Base-by-base conservation (phyloP, 805 yeast species). In the Schwanniomyces pseudopolymorphus region DNA sequence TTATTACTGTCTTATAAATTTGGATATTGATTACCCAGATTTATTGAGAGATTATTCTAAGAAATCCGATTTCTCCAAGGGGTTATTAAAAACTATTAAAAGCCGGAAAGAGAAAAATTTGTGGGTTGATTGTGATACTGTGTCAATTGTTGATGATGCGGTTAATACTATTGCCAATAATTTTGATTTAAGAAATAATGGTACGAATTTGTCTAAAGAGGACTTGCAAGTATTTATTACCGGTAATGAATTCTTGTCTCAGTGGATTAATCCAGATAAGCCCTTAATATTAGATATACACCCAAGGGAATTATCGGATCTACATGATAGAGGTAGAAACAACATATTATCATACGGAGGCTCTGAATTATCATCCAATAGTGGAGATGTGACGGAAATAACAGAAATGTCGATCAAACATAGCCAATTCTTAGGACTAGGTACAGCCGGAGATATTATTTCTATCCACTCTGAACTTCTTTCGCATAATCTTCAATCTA, bases 371-470 rank as follows among this genome's bases (percentile, higher is more conserved):
- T 42, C 45, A 17, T 46, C 52, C 19, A 54, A 50, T 10, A 45
- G 46, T 43, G 56, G 45, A 5, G 36, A 27, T 22, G 4, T 25
- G 9, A 39, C 46, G 22, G 55, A 46, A 17, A 19, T 42, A 8
- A 41, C 46, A 16, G 46, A 42, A 40, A 37, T 36, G 24, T 40
- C 25, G 9, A 17, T 25, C 40, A 40, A 39, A 14, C 28, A 19
- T 19, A 38, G 28, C 24, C 40, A 38, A 24, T 21, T 16, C 45
- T 47, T 27, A 36, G 77, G 77, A 1, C 52, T 72, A 35, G 77
- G 77, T 10, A 67, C 60, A n/a, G 66, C 69, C 10, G 64, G 65
- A 33, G 77, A 72, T 47, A 72, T 72, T 19, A 58, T 67, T 5
- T 69, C 75, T 3, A 72, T 72, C 39, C 72, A 70, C 45, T 67